phyloP scores from a whole-genome alignment of 2,329 filamentous ascomycete genomes.

The Diatrype stigma region DNA sequence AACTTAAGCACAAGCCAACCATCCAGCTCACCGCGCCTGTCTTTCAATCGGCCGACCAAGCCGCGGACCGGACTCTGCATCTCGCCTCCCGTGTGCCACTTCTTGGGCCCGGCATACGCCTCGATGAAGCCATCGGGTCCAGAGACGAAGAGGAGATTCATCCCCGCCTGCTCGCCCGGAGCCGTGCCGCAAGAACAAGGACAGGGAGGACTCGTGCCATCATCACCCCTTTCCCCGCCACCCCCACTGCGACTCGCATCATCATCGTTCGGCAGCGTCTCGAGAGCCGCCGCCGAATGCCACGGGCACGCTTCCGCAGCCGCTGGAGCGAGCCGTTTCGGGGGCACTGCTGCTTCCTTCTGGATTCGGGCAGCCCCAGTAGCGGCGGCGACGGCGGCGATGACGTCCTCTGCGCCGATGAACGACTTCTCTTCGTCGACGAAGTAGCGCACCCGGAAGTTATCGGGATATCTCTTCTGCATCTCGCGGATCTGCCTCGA shows the following conservation, averaged over 20 bases:
- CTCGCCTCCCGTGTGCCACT: slow-evolving; percentile 68
- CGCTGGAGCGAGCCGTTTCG: slow-evolving; percentile 1
- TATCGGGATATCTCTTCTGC: slow-evolving; percentile 50
- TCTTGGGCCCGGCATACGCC: slow-evolving; percentile 74
- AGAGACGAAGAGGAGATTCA: slow-evolving; percentile 74
- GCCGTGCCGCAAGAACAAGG: slow-evolving; percentile 22
- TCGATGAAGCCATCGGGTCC: slow-evolving; percentile 88
- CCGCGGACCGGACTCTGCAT: slow-evolving; percentile 72
- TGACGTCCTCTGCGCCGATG: slow-evolving; percentile 54
- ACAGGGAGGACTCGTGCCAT: slow-evolving; percentile 10
- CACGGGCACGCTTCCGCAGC: slow-evolving; percentile 16
- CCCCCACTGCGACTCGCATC: slow-evolving; percentile 10
- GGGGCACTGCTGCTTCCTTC: slow-evolving; percentile 21
- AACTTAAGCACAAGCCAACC: slow-evolving; percentile 53
- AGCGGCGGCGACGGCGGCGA: slow-evolving; percentile 22
- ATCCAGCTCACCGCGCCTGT: slow-evolving; percentile 32
- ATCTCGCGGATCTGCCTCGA: slow-evolving; percentile 56
- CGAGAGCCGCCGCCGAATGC: slow-evolving; percentile 21
- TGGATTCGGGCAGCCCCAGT: neutral
- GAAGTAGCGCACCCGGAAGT: slow-evolving; percentile 67
- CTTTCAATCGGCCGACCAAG: slow-evolving; percentile 56
- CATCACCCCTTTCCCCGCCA: neutral
- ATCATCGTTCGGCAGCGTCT: slow-evolving; percentile 20
- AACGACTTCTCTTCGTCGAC: slow-evolving; percentile 74
- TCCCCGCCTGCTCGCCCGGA: slow-evolving; percentile 33